Evolutionary conservation across 1,284 basidiomycete species (phyloP), one percentile per base, ranked within the genome.

Genomic region (Ganoderma lingzhi): DNA sequence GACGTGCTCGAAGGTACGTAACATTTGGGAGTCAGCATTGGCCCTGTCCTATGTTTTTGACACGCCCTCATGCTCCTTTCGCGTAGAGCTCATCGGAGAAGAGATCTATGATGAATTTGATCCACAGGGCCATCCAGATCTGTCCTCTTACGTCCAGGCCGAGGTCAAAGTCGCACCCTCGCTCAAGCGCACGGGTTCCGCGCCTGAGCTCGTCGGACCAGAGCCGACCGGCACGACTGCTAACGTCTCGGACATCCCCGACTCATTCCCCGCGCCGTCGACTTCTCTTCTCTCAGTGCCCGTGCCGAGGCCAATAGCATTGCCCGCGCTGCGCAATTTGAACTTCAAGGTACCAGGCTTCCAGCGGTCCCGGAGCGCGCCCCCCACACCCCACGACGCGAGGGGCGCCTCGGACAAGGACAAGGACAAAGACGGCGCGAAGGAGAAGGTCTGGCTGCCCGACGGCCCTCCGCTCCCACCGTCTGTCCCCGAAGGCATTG

Each of bases 101-200:
- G 94, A 96, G 76, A 96, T 96, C 63, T 94, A 94, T 73, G 95
- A 96, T 77, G 94, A 96, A 81, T 95, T 94, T 74, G 93, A 94
- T 74, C 83, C 86, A 6, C 87, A 93, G 78, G 91, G 91, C 28
- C 80, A 81, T 39, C 80, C 79, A 28, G 79, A 87, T 72, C 88
- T 89, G 28, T 89, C 89, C 58, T 87, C 87, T 56, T 88, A 90
- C 71, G 83, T 78, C 19, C 72, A 75, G 35, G 69, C 74, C 28
- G 74, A 77, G 37, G 67, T 72, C 15, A 74, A 76, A 6, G 68
- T 51, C 3, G 62, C 68, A 30, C 69, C 67, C 15, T 48, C 63
- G 1, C 61, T 76, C 41, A 74, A 65, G 64, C 79, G 73, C 65
- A 79, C 79, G 37, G 74, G 70, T 12, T 84, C 82, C 55, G 78